Percentiles rank a stretch among this genome's conserved stretches.
Conservation (phyloP, 2,329 filamentous ascomycete species). For the Zymoseptoria brevis region DNA sequence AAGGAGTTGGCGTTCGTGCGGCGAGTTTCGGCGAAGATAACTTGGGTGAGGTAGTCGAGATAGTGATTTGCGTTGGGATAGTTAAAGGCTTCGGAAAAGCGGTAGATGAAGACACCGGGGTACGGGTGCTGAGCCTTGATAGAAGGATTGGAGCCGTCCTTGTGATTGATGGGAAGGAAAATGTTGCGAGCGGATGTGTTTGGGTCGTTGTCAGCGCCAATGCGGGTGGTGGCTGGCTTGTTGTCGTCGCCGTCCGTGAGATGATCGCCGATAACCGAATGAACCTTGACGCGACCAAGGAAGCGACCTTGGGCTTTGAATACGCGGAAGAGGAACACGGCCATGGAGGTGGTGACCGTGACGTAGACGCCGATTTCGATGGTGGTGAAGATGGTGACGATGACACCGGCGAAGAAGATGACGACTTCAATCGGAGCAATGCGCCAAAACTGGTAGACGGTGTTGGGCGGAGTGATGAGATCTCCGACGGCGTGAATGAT, state of each 20-base stretch:
- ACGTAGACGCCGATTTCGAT: slow-evolving; percentile 93
- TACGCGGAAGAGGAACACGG: slow-evolving; percentile 72
- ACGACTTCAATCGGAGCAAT: slow-evolving; percentile 83
- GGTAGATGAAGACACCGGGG: slow-evolving; percentile 91
- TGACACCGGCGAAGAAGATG: slow-evolving; percentile 87
- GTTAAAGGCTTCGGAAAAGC: slow-evolving; percentile 90
- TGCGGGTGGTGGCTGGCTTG: slow-evolving; percentile 25
- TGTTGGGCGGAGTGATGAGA: slow-evolving; percentile 82
- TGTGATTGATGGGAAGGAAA: slow-evolving; percentile 78
- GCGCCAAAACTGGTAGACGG: slow-evolving; percentile 89
- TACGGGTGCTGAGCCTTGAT: slow-evolving; percentile 73
- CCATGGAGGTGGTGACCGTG: slow-evolving; percentile 69
- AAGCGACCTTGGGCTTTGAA: slow-evolving; percentile 77
- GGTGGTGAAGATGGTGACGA: slow-evolving; percentile 77
- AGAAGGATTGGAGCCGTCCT: slow-evolving; percentile 83
- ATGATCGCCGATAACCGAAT: slow-evolving; percentile 73
- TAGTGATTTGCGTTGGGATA: slow-evolving; percentile 91
- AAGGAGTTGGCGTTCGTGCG: slow-evolving; percentile 66
- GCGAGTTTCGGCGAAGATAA: slow-evolving; percentile 54
- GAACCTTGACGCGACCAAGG: slow-evolving; percentile 73
- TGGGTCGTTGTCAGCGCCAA: slow-evolving; percentile 30
- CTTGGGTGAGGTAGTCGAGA: slow-evolving; percentile 56
- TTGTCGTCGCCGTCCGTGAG: slow-evolving; percentile 55
- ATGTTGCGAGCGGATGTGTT: slow-evolving; percentile 60
- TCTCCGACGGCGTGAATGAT: slow-evolving; percentile 96